phyloP scores from a whole-genome alignment of 2,329 filamentous ascomycete genomes.

The Hymenoscyphus occultus region DNA sequence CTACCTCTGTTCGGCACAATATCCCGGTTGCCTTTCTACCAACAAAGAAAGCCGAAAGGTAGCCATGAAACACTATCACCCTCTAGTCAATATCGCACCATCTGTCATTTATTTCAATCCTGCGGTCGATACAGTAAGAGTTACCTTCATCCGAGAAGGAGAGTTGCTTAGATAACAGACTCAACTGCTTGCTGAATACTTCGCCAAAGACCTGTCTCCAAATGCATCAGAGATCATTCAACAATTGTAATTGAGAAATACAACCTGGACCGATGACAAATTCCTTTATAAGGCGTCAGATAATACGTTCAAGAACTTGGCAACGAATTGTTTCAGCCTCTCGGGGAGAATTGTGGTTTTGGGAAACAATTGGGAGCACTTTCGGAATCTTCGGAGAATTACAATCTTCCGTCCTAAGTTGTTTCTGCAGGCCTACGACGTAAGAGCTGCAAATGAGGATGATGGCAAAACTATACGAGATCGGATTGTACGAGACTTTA shows the following conservation, averaged over 20 bases:
- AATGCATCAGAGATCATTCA: neutral
- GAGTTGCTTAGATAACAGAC: neutral
- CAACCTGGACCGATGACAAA: neutral
- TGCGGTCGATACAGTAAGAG: neutral
- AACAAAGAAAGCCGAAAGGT: neutral
- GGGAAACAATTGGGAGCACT: no score
- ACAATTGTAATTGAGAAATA: neutral
- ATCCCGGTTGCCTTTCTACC: neutral
- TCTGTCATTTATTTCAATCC: neutral
- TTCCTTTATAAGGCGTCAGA: no score
- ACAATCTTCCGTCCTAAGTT: no score
- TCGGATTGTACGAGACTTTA: neutral
- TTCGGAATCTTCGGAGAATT: no score
- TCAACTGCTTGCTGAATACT: neutral
- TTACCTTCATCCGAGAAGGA: neutral
- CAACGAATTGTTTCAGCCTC: no score
- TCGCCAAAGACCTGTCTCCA: neutral
- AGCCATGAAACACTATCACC: neutral
- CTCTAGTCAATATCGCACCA: neutral
- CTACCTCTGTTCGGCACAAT: neutral
- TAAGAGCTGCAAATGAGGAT: no score
- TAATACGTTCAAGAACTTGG: no score
- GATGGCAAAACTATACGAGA: neutral
- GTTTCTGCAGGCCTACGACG: no score
- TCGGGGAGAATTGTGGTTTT: no score